Conservation (phyloP, 169 alveolate genomes). For the Ichthyophthirius multifiliis region DNA sequence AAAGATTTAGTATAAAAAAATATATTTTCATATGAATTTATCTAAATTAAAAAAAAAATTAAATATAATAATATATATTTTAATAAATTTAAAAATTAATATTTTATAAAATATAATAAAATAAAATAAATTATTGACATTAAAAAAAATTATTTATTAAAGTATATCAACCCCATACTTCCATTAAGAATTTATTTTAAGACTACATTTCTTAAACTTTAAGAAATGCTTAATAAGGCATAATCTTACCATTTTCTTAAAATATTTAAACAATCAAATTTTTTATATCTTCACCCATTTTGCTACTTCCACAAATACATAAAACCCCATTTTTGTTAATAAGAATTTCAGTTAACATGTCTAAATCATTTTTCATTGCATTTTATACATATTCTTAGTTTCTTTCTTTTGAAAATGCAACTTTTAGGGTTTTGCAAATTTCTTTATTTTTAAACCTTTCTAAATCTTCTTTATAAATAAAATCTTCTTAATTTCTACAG, state of each 20-base stretch:
- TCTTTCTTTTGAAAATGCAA: constrained; percentile 38
- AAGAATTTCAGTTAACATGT: background rate
- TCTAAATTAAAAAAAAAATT: no score
- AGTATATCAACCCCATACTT: constrained; percentile 32
- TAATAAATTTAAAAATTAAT: no score
- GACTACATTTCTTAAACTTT: constrained; percentile 21
- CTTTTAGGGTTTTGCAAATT: background rate
- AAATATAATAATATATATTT: no score
- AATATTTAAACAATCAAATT: constrained; percentile 14
- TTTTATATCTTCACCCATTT: constrained; percentile 23
- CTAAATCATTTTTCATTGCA: constrained; percentile 1
- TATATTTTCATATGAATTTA: no score
- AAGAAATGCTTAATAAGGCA: constrained; percentile 25
- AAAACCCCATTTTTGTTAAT: constrained; percentile 10
- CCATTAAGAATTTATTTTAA: constrained; percentile 10
- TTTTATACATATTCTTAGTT: constrained; percentile 6
- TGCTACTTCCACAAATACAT: constrained; percentile 29
- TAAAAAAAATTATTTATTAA: no score
- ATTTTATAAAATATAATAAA: no score
- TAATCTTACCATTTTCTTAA: constrained; percentile 1
- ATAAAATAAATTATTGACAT: no score
- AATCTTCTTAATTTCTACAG: constrained; percentile 11
- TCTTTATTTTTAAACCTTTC: constrained; percentile 19
- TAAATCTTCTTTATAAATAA: constrained; percentile 14
- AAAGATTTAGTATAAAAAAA: no score